Conservation (phyloP, 192 early-diverging fungal genomes). For the Coemansia sp. region DNA sequence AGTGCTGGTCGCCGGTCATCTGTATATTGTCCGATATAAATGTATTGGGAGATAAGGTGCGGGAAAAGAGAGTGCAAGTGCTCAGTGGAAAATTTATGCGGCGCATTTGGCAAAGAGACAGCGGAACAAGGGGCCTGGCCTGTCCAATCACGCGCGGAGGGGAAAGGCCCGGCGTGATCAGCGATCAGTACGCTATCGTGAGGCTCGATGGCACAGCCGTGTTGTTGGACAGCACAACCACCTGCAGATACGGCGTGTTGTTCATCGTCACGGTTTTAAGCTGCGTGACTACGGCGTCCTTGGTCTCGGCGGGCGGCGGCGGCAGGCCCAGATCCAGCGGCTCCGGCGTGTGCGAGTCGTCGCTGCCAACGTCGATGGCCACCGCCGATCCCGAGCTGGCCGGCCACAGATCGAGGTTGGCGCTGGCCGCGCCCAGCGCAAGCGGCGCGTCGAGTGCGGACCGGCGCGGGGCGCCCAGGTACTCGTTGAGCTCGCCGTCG, state of each 20-base stretch:
- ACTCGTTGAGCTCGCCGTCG: slow-evolving; percentile 26
- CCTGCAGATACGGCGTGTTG: slow-evolving; percentile 30
- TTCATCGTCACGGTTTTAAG: slow-evolving; percentile 31
- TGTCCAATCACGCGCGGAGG: not conserved
- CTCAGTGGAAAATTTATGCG: not conserved
- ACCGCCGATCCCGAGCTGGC: slow-evolving; percentile 23
- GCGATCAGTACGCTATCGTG: slow-evolving; percentile 20
- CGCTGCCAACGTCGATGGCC: slow-evolving; percentile 10
- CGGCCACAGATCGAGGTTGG: slow-evolving; percentile 43
- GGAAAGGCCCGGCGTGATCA: not conserved
- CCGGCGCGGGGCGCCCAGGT: slow-evolving; percentile 25
- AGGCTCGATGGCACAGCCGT: slow-evolving; percentile 37
- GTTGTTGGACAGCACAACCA: slow-evolving; percentile 42
- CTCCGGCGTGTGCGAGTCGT: slow-evolving; percentile 5
- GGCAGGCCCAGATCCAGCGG: slow-evolving; percentile 24
- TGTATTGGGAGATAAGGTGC: not conserved
- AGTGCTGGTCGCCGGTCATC: slow-evolving; percentile 3
- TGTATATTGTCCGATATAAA: not conserved
- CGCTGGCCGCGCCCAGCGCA: slow-evolving; percentile 20
- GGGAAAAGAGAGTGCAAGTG: no score
- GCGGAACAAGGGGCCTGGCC: not conserved
- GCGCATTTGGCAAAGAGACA: not conserved
- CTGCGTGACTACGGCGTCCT: slow-evolving; percentile 9
- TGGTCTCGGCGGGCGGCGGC: not conserved
- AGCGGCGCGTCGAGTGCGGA: slow-evolving; percentile 11